Conservation (phyloP, 305 asterid genomes). For the Rubia peregrina region DNA sequence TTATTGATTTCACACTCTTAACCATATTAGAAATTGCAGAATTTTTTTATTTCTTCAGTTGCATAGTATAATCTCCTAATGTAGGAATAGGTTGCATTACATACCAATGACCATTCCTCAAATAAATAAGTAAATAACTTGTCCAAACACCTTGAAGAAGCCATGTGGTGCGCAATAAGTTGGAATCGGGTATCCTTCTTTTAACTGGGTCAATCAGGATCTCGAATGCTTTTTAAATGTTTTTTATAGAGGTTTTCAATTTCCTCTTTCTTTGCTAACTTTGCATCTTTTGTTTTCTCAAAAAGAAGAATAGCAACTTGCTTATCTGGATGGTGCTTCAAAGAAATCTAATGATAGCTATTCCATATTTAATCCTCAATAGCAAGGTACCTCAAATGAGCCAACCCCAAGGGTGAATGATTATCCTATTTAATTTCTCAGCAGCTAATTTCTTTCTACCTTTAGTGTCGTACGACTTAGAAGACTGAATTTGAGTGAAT, state of each 20-base stretch:
- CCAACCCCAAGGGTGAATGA: constrained; percentile 83
- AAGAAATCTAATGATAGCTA: constrained; percentile 81
- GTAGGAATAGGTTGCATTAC: constrained; percentile 57
- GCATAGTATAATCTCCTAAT: constrained; percentile 68
- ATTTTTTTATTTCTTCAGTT: constrained; percentile 15
- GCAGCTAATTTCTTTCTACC: constrained; percentile 76
- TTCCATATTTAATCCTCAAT: constrained; percentile 89
- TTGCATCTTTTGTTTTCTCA: constrained; percentile 77
- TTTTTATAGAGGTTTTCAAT: constrained; percentile 80
- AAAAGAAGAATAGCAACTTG: constrained; percentile 75
- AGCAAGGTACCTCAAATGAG: constrained; percentile 90
- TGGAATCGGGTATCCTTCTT: constrained; percentile 90
- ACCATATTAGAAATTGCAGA: too few relatives aligned
- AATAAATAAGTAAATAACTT: constrained; percentile 51
- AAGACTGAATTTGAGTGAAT: constrained; percentile 37
- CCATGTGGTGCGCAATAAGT: constrained; percentile 79
- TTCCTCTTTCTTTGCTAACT: constrained; percentile 85
- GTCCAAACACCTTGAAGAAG: constrained; percentile 88
- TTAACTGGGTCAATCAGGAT: constrained; percentile 72
- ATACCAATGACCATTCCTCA: constrained; percentile 99
- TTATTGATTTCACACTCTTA: too few relatives aligned
- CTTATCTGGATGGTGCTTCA: constrained; percentile 93
- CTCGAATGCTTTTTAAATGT: constrained; percentile 89
- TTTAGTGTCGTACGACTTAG: constrained; percentile 73
- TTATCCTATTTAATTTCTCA: constrained; percentile 71